These are phyloP conservation scores for Fallopia convolvulus DNA, from an alignment of 148 eudicot species.

Conservation along the genomic window DNA sequence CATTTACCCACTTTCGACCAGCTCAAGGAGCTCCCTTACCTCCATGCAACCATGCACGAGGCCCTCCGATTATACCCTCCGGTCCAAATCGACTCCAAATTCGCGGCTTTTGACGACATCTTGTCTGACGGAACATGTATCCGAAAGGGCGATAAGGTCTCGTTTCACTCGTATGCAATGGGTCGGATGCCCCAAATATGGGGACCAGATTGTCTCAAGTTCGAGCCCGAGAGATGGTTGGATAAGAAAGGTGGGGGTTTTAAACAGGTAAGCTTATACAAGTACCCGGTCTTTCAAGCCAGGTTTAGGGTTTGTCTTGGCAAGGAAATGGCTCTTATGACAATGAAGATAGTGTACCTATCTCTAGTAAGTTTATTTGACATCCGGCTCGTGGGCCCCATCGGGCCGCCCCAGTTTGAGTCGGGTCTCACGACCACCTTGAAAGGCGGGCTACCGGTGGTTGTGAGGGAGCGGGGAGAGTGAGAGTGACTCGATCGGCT, in stretches of 20 bases:
- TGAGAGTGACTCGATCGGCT: no score
- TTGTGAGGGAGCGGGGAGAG: no score
- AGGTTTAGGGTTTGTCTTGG: slow-evolving; percentile 38
- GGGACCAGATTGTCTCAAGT: slow-evolving; percentile 33
- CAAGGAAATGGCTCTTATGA: slow-evolving; percentile 25
- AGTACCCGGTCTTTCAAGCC: slow-evolving; percentile 40
- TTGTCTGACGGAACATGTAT: slow-evolving; percentile 29
- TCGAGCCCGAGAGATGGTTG: slow-evolving; percentile 45
- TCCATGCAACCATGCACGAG: slow-evolving; percentile 34
- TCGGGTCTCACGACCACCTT: slow-evolving; percentile 64
- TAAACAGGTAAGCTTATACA: slow-evolving; percentile 23
- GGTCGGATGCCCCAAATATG: slow-evolving; percentile 31
- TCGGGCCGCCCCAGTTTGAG: slow-evolving; percentile 27
- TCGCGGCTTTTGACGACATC: not conserved
- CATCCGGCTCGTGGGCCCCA: slow-evolving; percentile 19
- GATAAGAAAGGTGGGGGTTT: slow-evolving; percentile 15
- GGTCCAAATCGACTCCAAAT: slow-evolving; percentile 29
- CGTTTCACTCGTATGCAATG: slow-evolving; percentile 30
- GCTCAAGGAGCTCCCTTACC: slow-evolving; percentile 24
- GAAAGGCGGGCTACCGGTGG: slow-evolving; percentile 54
- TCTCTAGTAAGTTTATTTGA: slow-evolving; percentile 30
- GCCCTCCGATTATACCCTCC: slow-evolving; percentile 35
- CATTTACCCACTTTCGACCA: slow-evolving; percentile 19
- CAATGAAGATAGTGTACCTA: slow-evolving; percentile 33
- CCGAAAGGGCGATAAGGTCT: slow-evolving; percentile 23